Evolutionary conservation across 2,329 filamentous ascomycete species (phyloP), one percentile per base, ranked within the genome.

Genomic region (Xylariaceae sp.): DNA sequence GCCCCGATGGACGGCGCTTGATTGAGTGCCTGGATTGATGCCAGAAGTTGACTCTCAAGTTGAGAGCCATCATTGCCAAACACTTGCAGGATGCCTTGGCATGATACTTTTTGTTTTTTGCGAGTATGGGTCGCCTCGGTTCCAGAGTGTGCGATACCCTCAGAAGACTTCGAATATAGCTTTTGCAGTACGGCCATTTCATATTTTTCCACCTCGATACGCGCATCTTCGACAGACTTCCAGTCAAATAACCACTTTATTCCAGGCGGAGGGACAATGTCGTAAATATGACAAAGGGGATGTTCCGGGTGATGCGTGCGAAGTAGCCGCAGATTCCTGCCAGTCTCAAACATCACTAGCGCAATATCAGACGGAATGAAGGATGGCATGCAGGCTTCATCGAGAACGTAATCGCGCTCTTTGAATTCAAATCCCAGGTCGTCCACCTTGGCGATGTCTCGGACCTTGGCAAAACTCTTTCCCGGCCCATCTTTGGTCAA

Each of bases 311-410:
- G 88, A 65, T 88, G 85, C 18, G 78, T 76, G 65, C 85, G 83
- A 52, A 96, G 78, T 56, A 94, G 85, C 6, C 88, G 83, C 52
- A 96, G 74, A 70, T 88, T 93, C 66, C 82, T 84, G 3, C 90
- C 91, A 2, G 87, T 88, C 70, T 95, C 90, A 64, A 93, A 92
- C n/a, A 94, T 84, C 4, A 80, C 77, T 54, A 82, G 80, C 2
- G 85, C 86, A 64, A 92, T 82, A 59, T 94, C 89, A 4, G 77
- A 72, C 0, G 86, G 82, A 50, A 95, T 79, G 65, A 94, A 94
- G 1, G 80, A 77, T 0, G 90, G 90, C 74, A 94, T 85, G 62
- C 83, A 82, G 34, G 82, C 76, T 18, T 79, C 77, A 61, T 88
- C 84, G 37, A 92, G 80, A 4, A 83, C 74, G 65, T 84, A 89